Evolutionary conservation across 371 early-diverging fungal species (phyloP).

Genomic region (Syncephalastrum racemosum): DNA sequence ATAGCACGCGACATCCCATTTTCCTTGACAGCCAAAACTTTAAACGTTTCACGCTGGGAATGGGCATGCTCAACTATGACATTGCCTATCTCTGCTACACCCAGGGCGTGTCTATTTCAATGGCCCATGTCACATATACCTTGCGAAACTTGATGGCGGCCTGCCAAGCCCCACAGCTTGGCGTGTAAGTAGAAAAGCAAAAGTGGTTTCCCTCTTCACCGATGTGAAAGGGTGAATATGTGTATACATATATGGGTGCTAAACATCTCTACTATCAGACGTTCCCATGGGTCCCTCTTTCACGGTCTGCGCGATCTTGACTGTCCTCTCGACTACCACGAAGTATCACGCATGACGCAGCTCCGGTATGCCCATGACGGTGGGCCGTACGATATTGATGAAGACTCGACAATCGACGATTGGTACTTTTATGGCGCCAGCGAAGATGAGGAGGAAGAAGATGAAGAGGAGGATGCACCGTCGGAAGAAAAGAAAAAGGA

Average conservation of each 20-base stretch:
- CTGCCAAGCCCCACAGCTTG: constrained; percentile 63
- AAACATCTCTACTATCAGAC: constrained; percentile 16
- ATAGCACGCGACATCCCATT: constrained; percentile 43
- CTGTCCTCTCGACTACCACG: constrained; percentile 37
- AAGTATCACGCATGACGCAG: constrained; percentile 39
- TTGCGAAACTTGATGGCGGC: constrained; percentile 74
- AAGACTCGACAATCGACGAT: constrained; percentile 7
- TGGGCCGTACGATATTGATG: constrained; percentile 3
- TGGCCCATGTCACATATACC: constrained; percentile 61
- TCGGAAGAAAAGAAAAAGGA: too few relatives aligned
- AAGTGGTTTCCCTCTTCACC: neutral
- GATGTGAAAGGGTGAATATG: neutral
- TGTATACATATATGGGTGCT: neutral
- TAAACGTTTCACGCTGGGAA: constrained; percentile 63
- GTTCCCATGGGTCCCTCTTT: constrained; percentile 35
- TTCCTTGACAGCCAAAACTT: constrained; percentile 60
- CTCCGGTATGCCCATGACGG: constrained; percentile 26
- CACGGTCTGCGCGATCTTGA: constrained; percentile 28
- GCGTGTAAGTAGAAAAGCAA: constrained; percentile 43
- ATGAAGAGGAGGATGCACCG: constrained; percentile 10
- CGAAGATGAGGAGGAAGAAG: constrained; percentile 24
- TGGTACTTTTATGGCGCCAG: constrained; percentile 21
- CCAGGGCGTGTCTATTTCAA: constrained; percentile 73
- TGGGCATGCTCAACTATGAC: constrained; percentile 85
- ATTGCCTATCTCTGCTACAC: constrained; percentile 83